These are phyloP conservation scores for Magnusiomyces paraingens DNA, from an alignment of 1,139 yeast species.

Conservation along the genomic window DNA sequence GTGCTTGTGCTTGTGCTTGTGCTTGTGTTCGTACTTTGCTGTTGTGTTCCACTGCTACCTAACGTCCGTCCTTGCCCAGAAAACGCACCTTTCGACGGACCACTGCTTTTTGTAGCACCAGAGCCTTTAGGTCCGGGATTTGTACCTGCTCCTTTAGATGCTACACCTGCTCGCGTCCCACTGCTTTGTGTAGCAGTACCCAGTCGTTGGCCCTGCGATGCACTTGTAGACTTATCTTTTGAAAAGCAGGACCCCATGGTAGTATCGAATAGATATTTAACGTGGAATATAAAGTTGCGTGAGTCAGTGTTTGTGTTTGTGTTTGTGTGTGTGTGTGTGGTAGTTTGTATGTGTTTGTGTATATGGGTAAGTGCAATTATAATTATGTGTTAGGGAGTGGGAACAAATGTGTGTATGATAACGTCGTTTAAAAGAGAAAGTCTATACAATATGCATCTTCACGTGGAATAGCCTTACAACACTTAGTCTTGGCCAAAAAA, in stretches of 20 bases:
- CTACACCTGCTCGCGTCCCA: neutral
- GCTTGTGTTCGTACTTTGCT: too few species aligned
- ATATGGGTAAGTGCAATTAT: too few species aligned
- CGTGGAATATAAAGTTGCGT: neutral
- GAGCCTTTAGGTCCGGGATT: neutral
- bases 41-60: conserved; percentile 1
- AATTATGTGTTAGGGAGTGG: too few species aligned
- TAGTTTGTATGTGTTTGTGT: too few species aligned
- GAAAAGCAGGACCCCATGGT: neutral
- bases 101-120: neutral
- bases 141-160: neutral
- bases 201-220: neutral
- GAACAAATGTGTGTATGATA: neutral
- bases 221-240: neutral
- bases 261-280: neutral
- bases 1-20: too few species aligned
- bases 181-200: neutral
- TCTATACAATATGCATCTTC: too few species aligned
- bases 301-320: neutral
- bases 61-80: conserved; percentile 10
- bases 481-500: neutral
- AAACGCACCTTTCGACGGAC: neutral
- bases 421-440: neutral
- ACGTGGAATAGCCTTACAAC: too few species aligned
- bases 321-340: neutral